Conservation (phyloP, 2,329 filamentous ascomycete species). For the Fusarium sp. region DNA sequence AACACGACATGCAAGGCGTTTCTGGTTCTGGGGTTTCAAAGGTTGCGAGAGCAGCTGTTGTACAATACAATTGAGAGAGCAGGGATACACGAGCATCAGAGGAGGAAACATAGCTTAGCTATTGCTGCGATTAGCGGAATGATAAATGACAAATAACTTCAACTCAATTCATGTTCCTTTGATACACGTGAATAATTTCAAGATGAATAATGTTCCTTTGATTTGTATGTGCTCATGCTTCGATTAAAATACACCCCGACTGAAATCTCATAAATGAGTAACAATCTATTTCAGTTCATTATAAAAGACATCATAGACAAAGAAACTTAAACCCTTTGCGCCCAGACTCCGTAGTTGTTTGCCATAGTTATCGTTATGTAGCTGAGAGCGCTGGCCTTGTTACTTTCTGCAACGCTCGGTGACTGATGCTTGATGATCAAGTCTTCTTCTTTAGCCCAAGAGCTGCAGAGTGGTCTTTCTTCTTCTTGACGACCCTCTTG, state of each 20-base stretch:
- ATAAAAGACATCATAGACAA: background rate
- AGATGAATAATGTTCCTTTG: fast-evolving
- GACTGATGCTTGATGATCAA: too few relatives aligned
- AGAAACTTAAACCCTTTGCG: background rate
- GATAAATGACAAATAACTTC: constrained; percentile 10
- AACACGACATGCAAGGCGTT: constrained; percentile 39
- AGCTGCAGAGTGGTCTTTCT: constrained; percentile 80
- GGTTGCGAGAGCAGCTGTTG: constrained; percentile 4
- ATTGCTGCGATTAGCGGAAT: constrained; percentile 16
- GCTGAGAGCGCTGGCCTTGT: fast-evolving
- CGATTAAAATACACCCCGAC: background rate
- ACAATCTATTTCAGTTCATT: background rate
- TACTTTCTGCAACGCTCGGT: constrained; percentile 43
- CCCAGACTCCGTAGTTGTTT: background rate
- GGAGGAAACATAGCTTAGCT: constrained; percentile 2
- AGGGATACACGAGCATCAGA: constrained; percentile 4
- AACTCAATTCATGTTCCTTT: background rate
- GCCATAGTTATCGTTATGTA: background rate
- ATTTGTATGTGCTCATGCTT: too few relatives aligned
- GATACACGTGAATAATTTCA: fast-evolving
- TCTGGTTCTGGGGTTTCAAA: background rate
- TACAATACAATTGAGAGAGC: constrained; percentile 9
- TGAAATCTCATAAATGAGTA: background rate
- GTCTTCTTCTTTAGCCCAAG: constrained; percentile 93
- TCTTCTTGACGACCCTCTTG: constrained; percentile 83